These are phyloP conservation scores for Cardamine resedifolia DNA, from an alignment of 345 rosid genomes.

Conservation along the genomic window DNA sequence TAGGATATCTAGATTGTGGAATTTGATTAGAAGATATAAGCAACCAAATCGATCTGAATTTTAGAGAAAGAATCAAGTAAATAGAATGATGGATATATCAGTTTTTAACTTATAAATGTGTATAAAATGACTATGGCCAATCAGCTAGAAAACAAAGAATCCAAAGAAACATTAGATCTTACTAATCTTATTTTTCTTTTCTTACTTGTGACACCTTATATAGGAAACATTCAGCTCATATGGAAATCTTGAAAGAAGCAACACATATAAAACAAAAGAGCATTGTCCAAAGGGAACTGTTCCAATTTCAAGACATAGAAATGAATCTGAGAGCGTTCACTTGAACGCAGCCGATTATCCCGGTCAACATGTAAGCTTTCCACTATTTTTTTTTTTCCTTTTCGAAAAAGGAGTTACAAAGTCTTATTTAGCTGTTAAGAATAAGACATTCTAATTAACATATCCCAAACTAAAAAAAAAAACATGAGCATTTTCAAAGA, in stretches of 20 bases:
- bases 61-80: background rate
- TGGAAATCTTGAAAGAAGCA: background rate
- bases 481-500: background rate
- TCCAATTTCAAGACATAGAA: conserved; percentile 12
- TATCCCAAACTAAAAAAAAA: background rate
- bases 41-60: background rate
- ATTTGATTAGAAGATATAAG: background rate
- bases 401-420: background rate
- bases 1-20: background rate
- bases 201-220: background rate
- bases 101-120: background rate
- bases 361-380: conserved; percentile 24
- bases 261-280: conserved; percentile 5
- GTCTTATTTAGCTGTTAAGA: background rate
- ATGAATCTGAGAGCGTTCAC: conserved; percentile 8
- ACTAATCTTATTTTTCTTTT: background rate
- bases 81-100: background rate
- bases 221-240: conserved; percentile 20
- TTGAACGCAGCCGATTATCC: background rate
- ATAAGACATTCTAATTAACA: background rate
- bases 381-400: background rate
- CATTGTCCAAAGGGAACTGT: conserved; percentile 28
- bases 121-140: background rate
- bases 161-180: background rate
- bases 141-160: background rate